phyloP scores from a whole-genome alignment of 2,329 filamentous ascomycete genomes.

The Diaporthe citri region DNA sequence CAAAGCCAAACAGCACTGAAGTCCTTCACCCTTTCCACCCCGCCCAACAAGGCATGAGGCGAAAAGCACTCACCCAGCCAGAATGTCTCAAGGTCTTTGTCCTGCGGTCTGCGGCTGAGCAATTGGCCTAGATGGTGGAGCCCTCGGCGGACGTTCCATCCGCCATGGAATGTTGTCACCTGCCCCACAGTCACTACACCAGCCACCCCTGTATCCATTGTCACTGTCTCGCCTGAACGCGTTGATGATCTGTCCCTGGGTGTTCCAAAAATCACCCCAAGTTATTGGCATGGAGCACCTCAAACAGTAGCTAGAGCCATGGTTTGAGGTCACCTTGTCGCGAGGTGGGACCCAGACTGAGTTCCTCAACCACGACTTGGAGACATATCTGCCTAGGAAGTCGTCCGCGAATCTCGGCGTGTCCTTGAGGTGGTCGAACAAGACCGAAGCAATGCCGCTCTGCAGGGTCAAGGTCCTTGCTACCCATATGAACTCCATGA shows the following conservation, averaged over 20 bases:
- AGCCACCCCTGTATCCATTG: not conserved
- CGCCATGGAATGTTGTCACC: not conserved
- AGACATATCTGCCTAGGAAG: not conserved
- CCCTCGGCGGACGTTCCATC: not conserved
- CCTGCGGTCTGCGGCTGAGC: not conserved
- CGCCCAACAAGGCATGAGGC: not conserved
- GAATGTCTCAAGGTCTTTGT: not conserved
- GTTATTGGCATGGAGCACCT: not conserved
- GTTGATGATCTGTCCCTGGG: not conserved
- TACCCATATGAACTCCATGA: not conserved
- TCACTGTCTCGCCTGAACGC: not conserved
- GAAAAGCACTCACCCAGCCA: not conserved
- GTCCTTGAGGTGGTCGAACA: not conserved
- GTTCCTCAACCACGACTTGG: not conserved
- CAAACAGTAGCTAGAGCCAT: not conserved
- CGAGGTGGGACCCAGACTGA: not conserved
- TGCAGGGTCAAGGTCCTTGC: not conserved
- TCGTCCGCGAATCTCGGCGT: not conserved
- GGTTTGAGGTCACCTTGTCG: not conserved
- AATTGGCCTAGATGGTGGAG: not conserved
- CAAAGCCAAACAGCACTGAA: not conserved
- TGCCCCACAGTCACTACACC: not conserved
- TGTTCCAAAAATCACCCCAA: not conserved
- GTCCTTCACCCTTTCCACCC: not conserved
- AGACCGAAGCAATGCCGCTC: not conserved